Evolutionary conservation across 2,329 filamentous ascomycete genomes (phyloP), one percentile per base, ranked within the genome.

Genomic region (Westerdykella aurantiaca): DNA sequence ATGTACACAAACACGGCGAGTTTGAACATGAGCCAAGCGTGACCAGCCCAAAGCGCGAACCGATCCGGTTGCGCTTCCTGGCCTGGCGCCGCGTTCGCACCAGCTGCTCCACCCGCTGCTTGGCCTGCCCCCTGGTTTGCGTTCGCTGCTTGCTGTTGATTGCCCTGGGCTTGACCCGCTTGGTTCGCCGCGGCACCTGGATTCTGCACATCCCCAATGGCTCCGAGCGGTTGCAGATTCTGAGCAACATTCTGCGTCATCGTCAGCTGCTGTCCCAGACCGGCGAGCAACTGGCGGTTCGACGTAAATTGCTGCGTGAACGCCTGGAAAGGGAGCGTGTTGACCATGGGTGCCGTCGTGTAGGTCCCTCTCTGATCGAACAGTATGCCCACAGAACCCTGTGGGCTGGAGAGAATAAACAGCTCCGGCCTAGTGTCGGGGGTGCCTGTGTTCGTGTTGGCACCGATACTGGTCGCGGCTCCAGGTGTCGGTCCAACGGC

Each of bases 1-100:
- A 83, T 72, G 57, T 79, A 82, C 43, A 76, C 72, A 55, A 82
- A 79, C 45, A 77, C 73, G 45, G 78, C 74, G 16, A 82, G 61
- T 9, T 80, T 74, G 39, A 80, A 63, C 18, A 81, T 72, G 2
- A 82, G 70, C 80, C 80, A 83, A 18, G 76, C 50, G 21, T 76
- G 72, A 14, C 56, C 57, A 1, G 55, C 60, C 12, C 63, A 43
- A 21, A 58, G 55, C 25, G 42, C 52, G 6, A 62, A 35, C 2
- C 57, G 58, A 34, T 63, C 60, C 17, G 61, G 52, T 4, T 58
- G 52, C 25, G 45, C 49, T 17, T 2, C 11, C 23, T 35, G 33
- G n/a, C n/a, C 34, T 42, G 31, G 17, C 7, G 12, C 37, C 12
- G 9, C n/a, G 13, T 39, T 21, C n/a, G 35, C 25, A 10, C 23